phyloP scores from a whole-genome alignment of 2,329 filamentous ascomycete species.

The Aspergillus viridinutans region DNA sequence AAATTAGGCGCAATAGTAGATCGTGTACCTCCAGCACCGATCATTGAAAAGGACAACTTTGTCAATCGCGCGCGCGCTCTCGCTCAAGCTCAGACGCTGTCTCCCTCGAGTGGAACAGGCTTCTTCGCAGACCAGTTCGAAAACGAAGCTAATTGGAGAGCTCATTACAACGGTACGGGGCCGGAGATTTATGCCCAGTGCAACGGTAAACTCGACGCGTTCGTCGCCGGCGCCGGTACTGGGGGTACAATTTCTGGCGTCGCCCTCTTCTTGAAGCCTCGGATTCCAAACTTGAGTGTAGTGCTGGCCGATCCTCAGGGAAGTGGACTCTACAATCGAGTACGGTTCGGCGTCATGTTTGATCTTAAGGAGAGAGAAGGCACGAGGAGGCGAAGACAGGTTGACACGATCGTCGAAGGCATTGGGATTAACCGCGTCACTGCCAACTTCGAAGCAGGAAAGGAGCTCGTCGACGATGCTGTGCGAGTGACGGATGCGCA shows the following conservation, averaged over 20 bases:
- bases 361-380: slow-evolving; percentile 83
- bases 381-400: slow-evolving; percentile 80
- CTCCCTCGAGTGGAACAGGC: slow-evolving; percentile 62
- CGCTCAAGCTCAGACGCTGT: slow-evolving; percentile 66
- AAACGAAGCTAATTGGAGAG: slow-evolving; percentile 79
- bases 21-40: slow-evolving; percentile 83
- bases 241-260: slow-evolving; percentile 91
- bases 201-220: slow-evolving; percentile 70
- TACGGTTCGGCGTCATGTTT: slow-evolving; percentile 95
- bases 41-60: slow-evolving; percentile 89
- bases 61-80: slow-evolving; percentile 83
- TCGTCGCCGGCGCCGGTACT: slow-evolving; percentile 89
- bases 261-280: slow-evolving; percentile 74
- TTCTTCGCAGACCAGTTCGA: slow-evolving; percentile 98
- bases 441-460: slow-evolving; percentile 81
- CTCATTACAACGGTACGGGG: slow-evolving; percentile 77
- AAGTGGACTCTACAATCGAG: slow-evolving; percentile 85
- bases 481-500: slow-evolving; percentile 84
- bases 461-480: slow-evolving; percentile 84
- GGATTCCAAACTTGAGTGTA: slow-evolving; percentile 60
- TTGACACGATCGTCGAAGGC: slow-evolving; percentile 94
- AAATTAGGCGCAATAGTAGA: slow-evolving; percentile 92
- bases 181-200: slow-evolving; percentile 85
- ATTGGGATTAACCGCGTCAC: slow-evolving; percentile 96
- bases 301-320: slow-evolving; percentile 92